Conservation (phyloP, 2,329 filamentous ascomycete genomes). For the Pyricularia sp. region DNA sequence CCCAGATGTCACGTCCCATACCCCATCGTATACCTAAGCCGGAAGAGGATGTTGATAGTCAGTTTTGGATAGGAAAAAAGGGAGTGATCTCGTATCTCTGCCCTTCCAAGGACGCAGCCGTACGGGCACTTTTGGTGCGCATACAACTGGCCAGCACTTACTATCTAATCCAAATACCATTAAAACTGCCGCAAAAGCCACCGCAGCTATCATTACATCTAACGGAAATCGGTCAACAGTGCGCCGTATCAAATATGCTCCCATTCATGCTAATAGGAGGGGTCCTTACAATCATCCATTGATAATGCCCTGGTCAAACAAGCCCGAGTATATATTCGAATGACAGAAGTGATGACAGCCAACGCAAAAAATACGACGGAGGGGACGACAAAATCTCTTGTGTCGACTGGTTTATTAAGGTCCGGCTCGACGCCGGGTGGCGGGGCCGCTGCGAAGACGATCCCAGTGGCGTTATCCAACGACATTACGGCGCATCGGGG, state of each 20-base stretch:
- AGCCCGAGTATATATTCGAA: not conserved
- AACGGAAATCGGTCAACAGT: too few relatives aligned
- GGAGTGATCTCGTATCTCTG: too few relatives aligned
- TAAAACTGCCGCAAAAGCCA: too few relatives aligned
- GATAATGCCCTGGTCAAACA: not conserved
- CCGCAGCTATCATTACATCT: too few relatives aligned
- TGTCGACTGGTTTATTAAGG: not conserved
- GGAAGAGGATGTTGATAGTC: not conserved
- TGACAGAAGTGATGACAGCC: not conserved
- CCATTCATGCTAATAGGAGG: too few relatives aligned
- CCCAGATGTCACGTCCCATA: constrained; percentile 31
- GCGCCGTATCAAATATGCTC: too few relatives aligned
- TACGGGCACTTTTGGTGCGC: too few relatives aligned
- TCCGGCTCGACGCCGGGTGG: not conserved
- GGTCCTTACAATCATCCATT: not conserved
- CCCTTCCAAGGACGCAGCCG: too few relatives aligned
- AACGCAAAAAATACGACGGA: not conserved
- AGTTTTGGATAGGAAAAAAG: not conserved
- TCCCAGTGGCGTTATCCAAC: not conserved
- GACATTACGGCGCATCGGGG: not conserved
- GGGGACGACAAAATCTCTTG: not conserved
- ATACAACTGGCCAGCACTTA: not conserved
- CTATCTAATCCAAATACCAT: not conserved
- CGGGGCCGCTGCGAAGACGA: not conserved
- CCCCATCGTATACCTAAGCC: constrained; percentile 12